Base-by-base conservation (phyloP, 1,139 yeast genomes). In the Nakaseomyces sp. region DNA sequence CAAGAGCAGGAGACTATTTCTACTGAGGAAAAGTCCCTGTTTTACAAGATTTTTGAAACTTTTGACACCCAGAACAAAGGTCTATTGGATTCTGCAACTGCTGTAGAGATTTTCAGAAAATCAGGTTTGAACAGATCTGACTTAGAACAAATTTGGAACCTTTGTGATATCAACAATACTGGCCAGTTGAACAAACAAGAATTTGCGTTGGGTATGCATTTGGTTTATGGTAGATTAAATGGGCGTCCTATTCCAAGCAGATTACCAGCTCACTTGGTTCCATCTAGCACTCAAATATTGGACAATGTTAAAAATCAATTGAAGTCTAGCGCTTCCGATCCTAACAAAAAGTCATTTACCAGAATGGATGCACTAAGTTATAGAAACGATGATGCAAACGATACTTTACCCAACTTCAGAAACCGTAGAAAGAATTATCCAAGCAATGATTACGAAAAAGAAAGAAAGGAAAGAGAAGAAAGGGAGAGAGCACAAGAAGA, bases 71-170 rank as follows among this genome's bases (percentile, higher is more conserved):
- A 71, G 26, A 73, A 73, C 41, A 71, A 69, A 42, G 97, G 98
- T 0, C 74, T 68, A 50, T 72, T 91, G 45, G 81, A 79, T 45
- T 95, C 97, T 12, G 79, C 77, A 35, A 79, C 81, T 15, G 96
- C 96, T 1, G 87, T 91, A 44, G 78, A 78, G 49, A 81, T 91
- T 31, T 88, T 91, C 64, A 81, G 93, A 41, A 91, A 91, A 65
- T 83, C 95, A 22, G 97, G 97, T 1, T 74, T 91, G 52, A 73
- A 80, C 46, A 77, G 96, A 63, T 74, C 79, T 8, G 96, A 89
- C 54, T 72, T 91, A 50, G 97, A 89, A 62, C 72, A 80, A 31
- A 86, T 91, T 50, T 91, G 98, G 98, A 87, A 83, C 44, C 69
- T 83, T 51, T 76, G 83, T 30, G 89, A 84, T 57, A 70, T 77